Conservation (phyloP, 1,284 basidiomycete genomes). For the Megacollybia platyphylla region DNA sequence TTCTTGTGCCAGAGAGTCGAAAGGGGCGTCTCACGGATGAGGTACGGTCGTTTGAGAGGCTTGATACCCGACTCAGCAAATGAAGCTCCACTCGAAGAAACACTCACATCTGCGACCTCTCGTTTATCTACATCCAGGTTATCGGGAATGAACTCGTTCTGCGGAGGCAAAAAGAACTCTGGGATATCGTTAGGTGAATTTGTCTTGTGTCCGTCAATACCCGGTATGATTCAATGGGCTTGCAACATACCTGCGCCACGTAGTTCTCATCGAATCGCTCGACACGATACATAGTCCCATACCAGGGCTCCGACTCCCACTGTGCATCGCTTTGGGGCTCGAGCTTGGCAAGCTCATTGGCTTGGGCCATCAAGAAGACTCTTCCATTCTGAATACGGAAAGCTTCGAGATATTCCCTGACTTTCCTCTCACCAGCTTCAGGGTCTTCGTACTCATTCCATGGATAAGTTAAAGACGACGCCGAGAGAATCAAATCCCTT, state of each 20-base stretch:
- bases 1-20: constrained; percentile 90
- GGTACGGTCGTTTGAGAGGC: constrained; percentile 64
- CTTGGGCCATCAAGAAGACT: constrained; percentile 69
- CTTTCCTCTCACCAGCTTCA: constrained; percentile 31
- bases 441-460: constrained; percentile 47
- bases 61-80: constrained; percentile 15
- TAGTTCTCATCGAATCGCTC: constrained; percentile 58
- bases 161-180: constrained; percentile 70
- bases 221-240: not conserved
- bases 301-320: constrained; percentile 76
- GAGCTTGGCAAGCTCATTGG: constrained; percentile 49
- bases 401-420: constrained; percentile 51
- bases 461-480: constrained; percentile 62
- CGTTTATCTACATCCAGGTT: constrained; percentile 74
- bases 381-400: constrained; percentile 56
- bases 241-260: constrained; percentile 38
- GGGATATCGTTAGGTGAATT: constrained; percentile 45
- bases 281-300: constrained; percentile 75
- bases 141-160: constrained; percentile 86
- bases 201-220: constrained; percentile 29
- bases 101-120: constrained; percentile 42
- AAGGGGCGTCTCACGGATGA: constrained; percentile 61
- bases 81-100: not conserved
- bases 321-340: constrained; percentile 26
- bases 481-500: constrained; percentile 69